Conservation (phyloP, 148 eudicot species). For the Silene uniflora region DNA sequence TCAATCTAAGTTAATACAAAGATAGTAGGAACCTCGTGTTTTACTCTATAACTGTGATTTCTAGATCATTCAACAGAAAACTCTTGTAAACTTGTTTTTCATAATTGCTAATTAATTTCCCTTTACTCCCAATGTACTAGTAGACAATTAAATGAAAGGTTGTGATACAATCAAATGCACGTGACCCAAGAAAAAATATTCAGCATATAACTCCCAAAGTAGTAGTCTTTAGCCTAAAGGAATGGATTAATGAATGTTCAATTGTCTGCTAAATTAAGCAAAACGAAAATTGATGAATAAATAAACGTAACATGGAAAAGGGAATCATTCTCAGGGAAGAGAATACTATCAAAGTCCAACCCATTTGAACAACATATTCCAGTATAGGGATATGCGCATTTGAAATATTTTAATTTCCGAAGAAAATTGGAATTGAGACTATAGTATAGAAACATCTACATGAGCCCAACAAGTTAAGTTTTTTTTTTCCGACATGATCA, state of each 20-base stretch:
- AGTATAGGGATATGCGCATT: not conserved
- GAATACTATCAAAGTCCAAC: conserved; percentile 3
- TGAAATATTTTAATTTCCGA: conserved; percentile 3
- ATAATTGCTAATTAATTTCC: too few relatives aligned
- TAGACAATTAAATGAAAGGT: too few relatives aligned
- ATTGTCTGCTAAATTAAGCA: not conserved
- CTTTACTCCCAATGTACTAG: too few relatives aligned
- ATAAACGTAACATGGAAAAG: not conserved
- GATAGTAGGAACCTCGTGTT: not conserved
- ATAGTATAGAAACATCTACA: not conserved
- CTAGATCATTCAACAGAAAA: not conserved
- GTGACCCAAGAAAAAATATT: too few relatives aligned
- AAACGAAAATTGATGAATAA: not conserved
- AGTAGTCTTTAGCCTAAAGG: too few relatives aligned
- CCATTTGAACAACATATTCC: not conserved
- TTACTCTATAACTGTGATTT: not conserved
- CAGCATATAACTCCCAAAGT: too few relatives aligned
- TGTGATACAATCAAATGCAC: too few relatives aligned
- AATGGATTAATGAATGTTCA: too few relatives aligned
- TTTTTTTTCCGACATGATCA: not conserved
- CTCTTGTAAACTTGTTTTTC: too few relatives aligned
- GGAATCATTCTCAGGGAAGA: conserved; percentile 1
- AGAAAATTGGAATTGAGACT: not conserved
- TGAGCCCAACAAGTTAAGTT: not conserved
- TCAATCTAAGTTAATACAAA: not conserved